Base-by-base conservation (phyloP, 2,329 filamentous ascomycete genomes). In the Zasmidium cellare region DNA sequence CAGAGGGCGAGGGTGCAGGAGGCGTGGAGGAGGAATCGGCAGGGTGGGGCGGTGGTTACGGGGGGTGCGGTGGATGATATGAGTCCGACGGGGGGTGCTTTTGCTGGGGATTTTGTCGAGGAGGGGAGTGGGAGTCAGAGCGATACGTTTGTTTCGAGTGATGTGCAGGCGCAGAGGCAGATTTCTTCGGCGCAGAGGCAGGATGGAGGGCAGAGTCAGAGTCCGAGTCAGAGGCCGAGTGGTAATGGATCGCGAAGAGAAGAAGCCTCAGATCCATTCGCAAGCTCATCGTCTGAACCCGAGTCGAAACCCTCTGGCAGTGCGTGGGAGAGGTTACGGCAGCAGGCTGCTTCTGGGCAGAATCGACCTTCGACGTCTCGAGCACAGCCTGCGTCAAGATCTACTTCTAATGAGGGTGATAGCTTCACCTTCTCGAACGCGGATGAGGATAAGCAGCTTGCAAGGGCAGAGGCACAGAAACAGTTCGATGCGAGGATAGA, bases 401-500 rank as follows among this genome's bases (percentile, higher is more conserved):
- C 22, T n/a, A 71, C 52, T 65, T 70, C 38, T 18, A 50, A 50
- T 19, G 68, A 73, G 6, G 68, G 74, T 2, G 79, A 81, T 54
- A 74, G 72, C 35, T 82, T 79, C 53, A 72, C 72, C 12, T 81
- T 80, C 64, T 75, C 73, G 0, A 69, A 69, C 1, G 70, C 69
- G 1, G 76, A 77, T 5, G 75, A 78, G 55, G 77, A 81, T 38
- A 71, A 74, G 22, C 72, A 75, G 47, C 64, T 71, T 24, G 78
- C 77, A 12, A 77, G 74, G 58, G 65, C 72, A 44, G 74, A 79
- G 59, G 79, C 79, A 23, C 80, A 82, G 67, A 75, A 71, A 53
- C 78, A 81, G 23, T 82, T 82, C 61, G 79, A 82, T 63, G 74
- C 74, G 18, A 69, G 76, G 46, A 60, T 82, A 3, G 80, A 82